These are phyloP conservation scores for Amorphotheca resinae DNA, from an alignment of 495 filamentous ascomycete genomes.

Conservation along the genomic window DNA sequence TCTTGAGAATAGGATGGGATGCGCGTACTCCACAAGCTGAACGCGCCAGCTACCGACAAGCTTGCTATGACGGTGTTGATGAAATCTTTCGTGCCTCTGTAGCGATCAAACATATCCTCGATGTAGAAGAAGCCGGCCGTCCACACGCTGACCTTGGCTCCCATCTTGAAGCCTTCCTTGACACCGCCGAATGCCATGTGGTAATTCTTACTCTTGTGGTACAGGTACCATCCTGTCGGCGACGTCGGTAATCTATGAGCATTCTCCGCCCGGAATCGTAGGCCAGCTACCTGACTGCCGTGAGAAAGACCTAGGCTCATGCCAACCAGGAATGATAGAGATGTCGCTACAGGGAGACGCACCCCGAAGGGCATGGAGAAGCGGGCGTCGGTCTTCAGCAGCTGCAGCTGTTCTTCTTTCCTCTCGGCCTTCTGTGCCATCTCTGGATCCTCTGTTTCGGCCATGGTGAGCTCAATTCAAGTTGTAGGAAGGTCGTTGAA, in stretches of 20 bases:
- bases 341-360: conserved; percentile 50
- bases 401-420: conserved; percentile 22
- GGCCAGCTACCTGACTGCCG: conserved; percentile 55
- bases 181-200: conserved; percentile 59
- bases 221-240: conserved; percentile 86
- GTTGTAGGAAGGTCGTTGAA: conserved; percentile 3
- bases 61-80: conserved; percentile 68
- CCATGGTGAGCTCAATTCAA: conserved; percentile 7
- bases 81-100: conserved; percentile 58
- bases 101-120: conserved; percentile 74
- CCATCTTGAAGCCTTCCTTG: conserved; percentile 66
- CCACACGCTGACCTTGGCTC: conserved; percentile 54
- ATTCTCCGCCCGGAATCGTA: conserved; percentile 88
- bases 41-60: conserved; percentile 67
- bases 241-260: conserved; percentile 76
- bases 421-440: neutral
- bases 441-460: conserved; percentile 7
- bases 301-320: conserved; percentile 56
- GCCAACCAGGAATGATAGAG: conserved; percentile 51
- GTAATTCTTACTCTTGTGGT: conserved; percentile 97
- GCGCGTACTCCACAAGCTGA: conserved; percentile 70
- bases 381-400: conserved; percentile 33
- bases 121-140: conserved; percentile 55
- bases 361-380: conserved; percentile 49
- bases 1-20: neutral